These are phyloP conservation scores for Hippophae rhamnoides DNA, from an alignment of 306 rosid species.

Conservation along the genomic window DNA sequence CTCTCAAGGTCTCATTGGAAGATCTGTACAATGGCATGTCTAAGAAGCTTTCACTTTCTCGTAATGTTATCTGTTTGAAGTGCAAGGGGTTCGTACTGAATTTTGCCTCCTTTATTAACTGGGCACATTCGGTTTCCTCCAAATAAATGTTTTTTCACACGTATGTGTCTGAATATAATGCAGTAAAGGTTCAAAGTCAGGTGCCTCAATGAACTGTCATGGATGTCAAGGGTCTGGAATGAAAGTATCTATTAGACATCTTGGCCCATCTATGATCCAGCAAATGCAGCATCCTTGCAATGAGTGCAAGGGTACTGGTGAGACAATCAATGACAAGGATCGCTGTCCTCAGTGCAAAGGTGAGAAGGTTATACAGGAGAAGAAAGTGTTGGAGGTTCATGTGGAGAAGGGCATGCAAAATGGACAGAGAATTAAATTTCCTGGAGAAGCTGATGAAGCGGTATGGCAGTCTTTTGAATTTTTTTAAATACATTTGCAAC, in stretches of 20 bases:
- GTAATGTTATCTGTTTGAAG: constrained; percentile 70
- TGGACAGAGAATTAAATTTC: constrained; percentile 78
- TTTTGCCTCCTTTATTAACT: neutral
- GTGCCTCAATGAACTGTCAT: constrained; percentile 78
- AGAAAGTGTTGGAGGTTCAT: constrained; percentile 78
- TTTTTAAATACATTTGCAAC: neutral
- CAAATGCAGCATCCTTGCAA: constrained; percentile 96
- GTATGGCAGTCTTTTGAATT: constrained; percentile 18
- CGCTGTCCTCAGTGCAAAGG: constrained; percentile 88
- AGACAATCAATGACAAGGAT: constrained; percentile 79
- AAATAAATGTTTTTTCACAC: neutral
- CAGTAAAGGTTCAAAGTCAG: constrained; percentile 95
- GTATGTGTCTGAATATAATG: neutral
- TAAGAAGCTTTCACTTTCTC: constrained; percentile 92
- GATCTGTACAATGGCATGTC: constrained; percentile 75
- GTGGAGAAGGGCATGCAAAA: constrained; percentile 98
- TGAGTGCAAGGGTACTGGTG: constrained; percentile 95
- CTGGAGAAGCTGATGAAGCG: constrained; percentile 98
- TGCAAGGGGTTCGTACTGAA: constrained; percentile 64
- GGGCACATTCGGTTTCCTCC: neutral
- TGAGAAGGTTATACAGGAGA: constrained; percentile 87
- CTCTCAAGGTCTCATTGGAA: constrained; percentile 86
- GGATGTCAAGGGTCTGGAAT: constrained; percentile 95
- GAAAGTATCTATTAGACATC: constrained; percentile 87
- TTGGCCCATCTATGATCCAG: constrained; percentile 95